phyloP scores from a whole-genome alignment of 1,284 basidiomycete genomes.

The Pascua sp. region DNA sequence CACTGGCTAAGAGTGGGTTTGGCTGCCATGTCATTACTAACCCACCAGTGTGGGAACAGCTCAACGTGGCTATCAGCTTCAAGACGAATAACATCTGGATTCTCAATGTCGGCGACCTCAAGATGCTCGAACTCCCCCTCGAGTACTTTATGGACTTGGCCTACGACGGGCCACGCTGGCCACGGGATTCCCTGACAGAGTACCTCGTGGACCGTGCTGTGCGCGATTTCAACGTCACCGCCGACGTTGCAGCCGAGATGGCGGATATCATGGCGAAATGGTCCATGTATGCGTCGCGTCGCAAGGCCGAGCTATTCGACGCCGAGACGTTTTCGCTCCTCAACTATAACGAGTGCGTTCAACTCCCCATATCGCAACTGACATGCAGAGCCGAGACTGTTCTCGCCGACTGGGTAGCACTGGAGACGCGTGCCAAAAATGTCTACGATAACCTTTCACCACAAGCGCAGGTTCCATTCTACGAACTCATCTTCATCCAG shows the following conservation, averaged over 20 bases:
- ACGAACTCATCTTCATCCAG: slow-evolving; percentile 64
- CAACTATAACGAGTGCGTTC: slow-evolving; percentile 64
- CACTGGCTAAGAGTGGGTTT: slow-evolving; percentile 27
- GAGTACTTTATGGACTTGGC: slow-evolving; percentile 66
- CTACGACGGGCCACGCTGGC: slow-evolving; percentile 59
- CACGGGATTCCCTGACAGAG: slow-evolving; percentile 55
- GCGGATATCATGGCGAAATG: slow-evolving; percentile 13
- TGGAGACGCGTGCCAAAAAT: slow-evolving; percentile 55
- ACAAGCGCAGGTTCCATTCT: slow-evolving; percentile 59
- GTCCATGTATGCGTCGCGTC: slow-evolving; percentile 44
- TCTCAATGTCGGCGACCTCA: slow-evolving; percentile 60
- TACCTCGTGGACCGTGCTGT: slow-evolving; percentile 62
- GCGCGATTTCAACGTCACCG: slow-evolving; percentile 59
- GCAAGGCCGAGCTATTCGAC: slow-evolving; percentile 67
- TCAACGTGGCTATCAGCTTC: slow-evolving; percentile 29
- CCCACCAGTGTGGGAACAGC: slow-evolving; percentile 32
- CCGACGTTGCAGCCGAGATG: slow-evolving; percentile 51
- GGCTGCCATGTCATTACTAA: neutral
- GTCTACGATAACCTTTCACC: slow-evolving; percentile 58
- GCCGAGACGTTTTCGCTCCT: slow-evolving; percentile 61
- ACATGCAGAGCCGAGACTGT: slow-evolving; percentile 57
- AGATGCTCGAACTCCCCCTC: slow-evolving; percentile 64
- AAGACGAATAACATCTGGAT: slow-evolving; percentile 41
- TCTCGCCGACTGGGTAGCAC: slow-evolving; percentile 54
- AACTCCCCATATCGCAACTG: neutral